A percentile compares a stretch with the other conserved stretches of the same genome.
phyloP scores from a whole-genome alignment of 495 filamentous ascomycete genomes.

The Pyrenopolyporus hunteri region DNA sequence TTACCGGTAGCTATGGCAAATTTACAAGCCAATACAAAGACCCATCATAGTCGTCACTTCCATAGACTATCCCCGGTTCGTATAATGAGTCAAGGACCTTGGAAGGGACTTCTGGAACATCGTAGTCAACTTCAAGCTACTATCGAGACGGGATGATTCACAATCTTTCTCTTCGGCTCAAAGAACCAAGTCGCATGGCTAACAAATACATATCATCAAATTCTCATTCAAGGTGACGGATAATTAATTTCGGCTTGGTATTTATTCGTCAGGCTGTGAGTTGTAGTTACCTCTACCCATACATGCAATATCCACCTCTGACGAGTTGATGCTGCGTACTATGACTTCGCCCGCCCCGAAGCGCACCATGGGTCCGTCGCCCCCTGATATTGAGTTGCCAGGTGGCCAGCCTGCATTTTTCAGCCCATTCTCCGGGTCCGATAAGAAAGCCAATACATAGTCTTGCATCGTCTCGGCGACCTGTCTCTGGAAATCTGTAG shows the following conservation, averaged over 20 bases:
- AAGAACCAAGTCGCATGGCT: no score
- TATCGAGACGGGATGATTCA: no score
- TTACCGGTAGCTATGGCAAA: no score
- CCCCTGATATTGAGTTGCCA: not conserved
- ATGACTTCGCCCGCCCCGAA: conserved; percentile 18
- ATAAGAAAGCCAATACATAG: conserved; percentile 50
- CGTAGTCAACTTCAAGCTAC: no score
- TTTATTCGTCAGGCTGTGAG: conserved; percentile 10
- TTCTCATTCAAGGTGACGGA: not conserved
- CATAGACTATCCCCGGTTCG: no score
- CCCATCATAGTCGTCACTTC: no score
- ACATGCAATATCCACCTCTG: conserved; percentile 36
- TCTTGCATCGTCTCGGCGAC: conserved; percentile 53
- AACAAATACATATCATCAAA: not conserved
- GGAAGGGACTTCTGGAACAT: no score
- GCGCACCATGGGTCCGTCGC: conserved; percentile 21
- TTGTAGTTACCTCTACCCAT: conserved; percentile 26
- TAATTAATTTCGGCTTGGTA: not conserved
- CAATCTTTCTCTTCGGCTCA: no score
- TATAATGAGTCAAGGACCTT: no score
- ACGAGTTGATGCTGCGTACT: conserved; percentile 27
- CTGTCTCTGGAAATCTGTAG: conserved; percentile 44
- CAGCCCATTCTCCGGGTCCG: conserved; percentile 48
- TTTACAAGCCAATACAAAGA: no score
- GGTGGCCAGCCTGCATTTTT: conserved; percentile 34